phyloP scores from a whole-genome alignment of 495 filamentous ascomycete species.

The Saxispiralis lemnorum region DNA sequence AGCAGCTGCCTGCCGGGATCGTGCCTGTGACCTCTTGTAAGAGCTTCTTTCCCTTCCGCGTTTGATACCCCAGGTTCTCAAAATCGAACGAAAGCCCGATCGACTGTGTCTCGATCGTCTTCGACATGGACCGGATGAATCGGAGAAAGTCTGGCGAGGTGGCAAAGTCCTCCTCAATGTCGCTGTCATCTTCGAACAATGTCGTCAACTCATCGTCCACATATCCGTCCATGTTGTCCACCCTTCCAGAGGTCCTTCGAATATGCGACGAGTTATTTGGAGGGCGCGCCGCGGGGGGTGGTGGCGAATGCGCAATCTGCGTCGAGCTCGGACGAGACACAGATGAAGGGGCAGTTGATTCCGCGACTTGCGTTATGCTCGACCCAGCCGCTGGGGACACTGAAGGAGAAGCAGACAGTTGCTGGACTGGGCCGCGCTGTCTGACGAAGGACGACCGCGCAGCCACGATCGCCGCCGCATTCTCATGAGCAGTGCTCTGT shows the following conservation, averaged over 20 bases:
- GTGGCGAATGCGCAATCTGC: too few relatives aligned
- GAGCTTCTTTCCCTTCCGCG: conserved; percentile 28
- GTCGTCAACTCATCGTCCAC: conserved; percentile 6
- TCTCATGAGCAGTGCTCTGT: conserved; percentile 20
- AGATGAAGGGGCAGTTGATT: too few relatives aligned
- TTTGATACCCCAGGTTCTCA: conserved; percentile 28
- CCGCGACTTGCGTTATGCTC: too few relatives aligned
- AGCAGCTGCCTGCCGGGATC: conserved; percentile 32
- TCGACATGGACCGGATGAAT: conserved; percentile 34
- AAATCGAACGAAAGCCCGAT: conserved; percentile 35
- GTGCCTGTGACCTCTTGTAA: conserved; percentile 33
- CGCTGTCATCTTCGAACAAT: conserved; percentile 18
- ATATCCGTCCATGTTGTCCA: conserved; percentile 14
- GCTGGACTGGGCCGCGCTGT: too few relatives aligned
- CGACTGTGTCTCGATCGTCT: conserved; percentile 29
- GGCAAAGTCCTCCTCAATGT: conserved; percentile 15
- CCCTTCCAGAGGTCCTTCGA: conserved; percentile 8
- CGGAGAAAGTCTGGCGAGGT: conserved; percentile 11
- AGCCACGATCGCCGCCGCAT: conserved; percentile 5
- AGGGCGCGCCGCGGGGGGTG: too few relatives aligned
- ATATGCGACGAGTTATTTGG: conserved; percentile 3
- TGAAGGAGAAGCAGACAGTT: too few relatives aligned
- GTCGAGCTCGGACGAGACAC: too few relatives aligned
- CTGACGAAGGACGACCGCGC: conserved; percentile 21
- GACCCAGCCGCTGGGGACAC: too few relatives aligned